Percentiles rank a stretch among this genome's conserved stretches.
Conservation (phyloP, 768 basidiomycete species). For the Agrocybe praecox region DNA sequence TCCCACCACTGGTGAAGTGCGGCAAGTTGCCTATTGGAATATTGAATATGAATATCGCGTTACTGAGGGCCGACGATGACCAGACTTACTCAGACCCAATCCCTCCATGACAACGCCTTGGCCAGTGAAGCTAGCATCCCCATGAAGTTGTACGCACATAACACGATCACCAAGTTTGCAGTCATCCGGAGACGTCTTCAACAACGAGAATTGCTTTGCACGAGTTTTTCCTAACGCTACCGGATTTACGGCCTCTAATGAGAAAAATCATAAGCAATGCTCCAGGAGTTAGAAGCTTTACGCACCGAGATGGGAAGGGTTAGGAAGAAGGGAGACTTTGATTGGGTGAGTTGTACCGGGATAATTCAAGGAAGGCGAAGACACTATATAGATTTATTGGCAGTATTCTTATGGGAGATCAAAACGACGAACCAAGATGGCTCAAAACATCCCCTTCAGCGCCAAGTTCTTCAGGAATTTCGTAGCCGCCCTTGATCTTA, state of each 20-base stretch:
- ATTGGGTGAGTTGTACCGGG: slow-evolving; percentile 48
- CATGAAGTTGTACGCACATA: slow-evolving; percentile 90
- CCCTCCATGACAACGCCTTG: slow-evolving; percentile 92
- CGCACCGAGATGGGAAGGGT: slow-evolving; percentile 76
- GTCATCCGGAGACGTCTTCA: slow-evolving; percentile 61
- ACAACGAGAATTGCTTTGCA: slow-evolving; percentile 84
- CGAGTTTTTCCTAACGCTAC: slow-evolving; percentile 89
- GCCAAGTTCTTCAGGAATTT: slow-evolving; percentile 65
- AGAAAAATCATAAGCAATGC: background rate
- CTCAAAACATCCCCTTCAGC: slow-evolving; percentile 87
- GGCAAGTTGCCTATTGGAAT: slow-evolving; percentile 70
- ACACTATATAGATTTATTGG: slow-evolving; percentile 36
- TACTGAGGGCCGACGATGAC: background rate
- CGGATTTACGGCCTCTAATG: slow-evolving; percentile 81
- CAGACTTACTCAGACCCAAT: slow-evolving; percentile 72
- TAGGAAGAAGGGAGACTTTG: slow-evolving; percentile 79
- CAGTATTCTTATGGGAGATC: background rate
- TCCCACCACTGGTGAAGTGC: slow-evolving; percentile 90
- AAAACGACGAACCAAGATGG: slow-evolving; percentile 60
- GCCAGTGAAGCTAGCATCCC: slow-evolving; percentile 89
- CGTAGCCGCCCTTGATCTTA: slow-evolving; percentile 83
- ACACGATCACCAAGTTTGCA: slow-evolving; percentile 68
- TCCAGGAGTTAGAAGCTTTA: no score
- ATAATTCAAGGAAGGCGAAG: slow-evolving; percentile 68
- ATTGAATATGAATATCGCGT: background rate